Conservation (phyloP, 371 early-diverging fungal genomes). For the Modicella reniformis region DNA sequence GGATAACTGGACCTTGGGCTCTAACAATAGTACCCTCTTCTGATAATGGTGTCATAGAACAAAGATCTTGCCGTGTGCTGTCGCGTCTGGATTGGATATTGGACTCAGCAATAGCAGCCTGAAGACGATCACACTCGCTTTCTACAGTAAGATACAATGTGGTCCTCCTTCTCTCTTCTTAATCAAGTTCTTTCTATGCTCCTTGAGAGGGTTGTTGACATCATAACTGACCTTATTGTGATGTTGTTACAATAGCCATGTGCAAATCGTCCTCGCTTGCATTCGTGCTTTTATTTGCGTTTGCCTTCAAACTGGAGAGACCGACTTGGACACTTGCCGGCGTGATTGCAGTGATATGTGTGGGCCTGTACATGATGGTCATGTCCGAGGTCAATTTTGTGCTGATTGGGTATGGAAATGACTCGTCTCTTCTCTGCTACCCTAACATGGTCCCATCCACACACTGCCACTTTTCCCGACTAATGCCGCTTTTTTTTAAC, state of each 20-base stretch:
- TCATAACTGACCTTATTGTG: background rate
- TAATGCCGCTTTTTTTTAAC: background rate
- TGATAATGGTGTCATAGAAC: constrained; percentile 49
- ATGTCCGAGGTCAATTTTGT: constrained; percentile 82
- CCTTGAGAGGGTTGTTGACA: background rate
- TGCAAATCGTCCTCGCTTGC: constrained; percentile 91
- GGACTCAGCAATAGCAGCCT: constrained; percentile 88
- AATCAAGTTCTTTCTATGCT: background rate
- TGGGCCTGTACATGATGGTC: constrained; percentile 89
- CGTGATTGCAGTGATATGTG: constrained; percentile 80
- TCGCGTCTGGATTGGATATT: constrained; percentile 90
- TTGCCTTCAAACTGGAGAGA: constrained; percentile 84
- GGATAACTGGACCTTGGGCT: background rate
- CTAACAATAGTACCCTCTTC: background rate
- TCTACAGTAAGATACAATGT: constrained; percentile 72
- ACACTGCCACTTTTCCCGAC: too few relatives aligned
- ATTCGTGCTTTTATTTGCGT: constrained; percentile 89
- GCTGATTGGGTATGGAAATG: constrained; percentile 61
- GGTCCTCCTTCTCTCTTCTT: constrained; percentile 5
- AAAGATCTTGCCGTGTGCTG: constrained; percentile 83
- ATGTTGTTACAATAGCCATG: constrained; percentile 68
- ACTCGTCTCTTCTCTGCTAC: background rate
- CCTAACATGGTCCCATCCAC: too few relatives aligned
- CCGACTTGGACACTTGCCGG: constrained; percentile 72
- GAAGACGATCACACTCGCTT: constrained; percentile 86